Conservation (phyloP, 2,329 filamentous ascomycete species). For the Tolypocladium tundrense region DNA sequence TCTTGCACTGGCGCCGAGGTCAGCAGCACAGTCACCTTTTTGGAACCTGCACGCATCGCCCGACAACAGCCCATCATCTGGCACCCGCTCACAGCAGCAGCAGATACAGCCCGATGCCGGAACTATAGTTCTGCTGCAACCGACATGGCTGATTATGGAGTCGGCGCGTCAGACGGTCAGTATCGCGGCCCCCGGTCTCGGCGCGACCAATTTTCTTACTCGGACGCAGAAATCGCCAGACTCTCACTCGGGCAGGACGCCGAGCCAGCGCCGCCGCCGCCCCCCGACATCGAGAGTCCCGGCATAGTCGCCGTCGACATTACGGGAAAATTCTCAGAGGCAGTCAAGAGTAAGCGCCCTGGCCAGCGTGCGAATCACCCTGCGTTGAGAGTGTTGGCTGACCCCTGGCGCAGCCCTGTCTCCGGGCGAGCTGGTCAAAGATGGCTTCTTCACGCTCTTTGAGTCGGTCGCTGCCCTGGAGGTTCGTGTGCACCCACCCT, state of each 20-base stretch:
- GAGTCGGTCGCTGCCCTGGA: slow-evolving; percentile 85
- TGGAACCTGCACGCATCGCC: not conserved
- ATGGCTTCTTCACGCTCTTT: slow-evolving; percentile 88
- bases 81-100: not conserved
- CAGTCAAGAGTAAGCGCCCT: slow-evolving; percentile 37
- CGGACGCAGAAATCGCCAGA: slow-evolving; percentile 26
- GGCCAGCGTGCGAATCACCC: not conserved
- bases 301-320: slow-evolving; percentile 49
- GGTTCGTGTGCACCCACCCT: slow-evolving; percentile 26
- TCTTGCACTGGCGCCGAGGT: not conserved
- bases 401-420: slow-evolving; percentile 47
- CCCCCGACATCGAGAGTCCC: slow-evolving; percentile 30
- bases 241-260: slow-evolving; percentile 27
- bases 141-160: slow-evolving; percentile 24
- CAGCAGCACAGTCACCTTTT: not conserved
- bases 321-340: slow-evolving; percentile 42
- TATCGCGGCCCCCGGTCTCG: not conserved
- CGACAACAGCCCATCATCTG: not conserved
- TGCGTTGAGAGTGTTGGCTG: slow-evolving; percentile 9
- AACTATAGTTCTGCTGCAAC: slow-evolving; percentile 1
- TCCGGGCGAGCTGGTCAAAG: slow-evolving; percentile 80
- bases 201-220: slow-evolving; percentile 12
- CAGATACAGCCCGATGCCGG: slow-evolving; percentile 3
- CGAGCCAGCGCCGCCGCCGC: slow-evolving; percentile 21
- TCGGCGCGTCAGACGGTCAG: slow-evolving; percentile 24